Percentiles rank a stretch among this genome's conserved stretches.
phyloP scores from a whole-genome alignment of 192 early-diverging fungal genomes.

The Linnemannia elongata region DNA sequence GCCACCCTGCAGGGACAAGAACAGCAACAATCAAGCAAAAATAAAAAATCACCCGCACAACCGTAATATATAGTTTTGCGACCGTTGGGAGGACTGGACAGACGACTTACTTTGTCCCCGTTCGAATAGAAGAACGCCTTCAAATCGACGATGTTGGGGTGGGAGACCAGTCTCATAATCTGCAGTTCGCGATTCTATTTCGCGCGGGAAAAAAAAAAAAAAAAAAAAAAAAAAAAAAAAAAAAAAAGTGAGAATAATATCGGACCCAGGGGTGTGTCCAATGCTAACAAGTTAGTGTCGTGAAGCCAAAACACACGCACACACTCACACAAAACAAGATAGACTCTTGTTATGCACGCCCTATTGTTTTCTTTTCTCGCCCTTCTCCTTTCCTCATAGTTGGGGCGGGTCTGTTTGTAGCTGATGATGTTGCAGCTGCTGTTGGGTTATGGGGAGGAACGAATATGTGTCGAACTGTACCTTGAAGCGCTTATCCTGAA shows the following conservation, averaged over 20 bases:
- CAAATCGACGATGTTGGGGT: constrained; percentile 94
- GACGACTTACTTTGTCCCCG: constrained; percentile 81
- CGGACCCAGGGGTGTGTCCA: not conserved
- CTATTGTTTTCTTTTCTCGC: not conserved
- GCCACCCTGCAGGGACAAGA: not conserved
- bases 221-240: constrained; percentile 17
- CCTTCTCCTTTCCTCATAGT: no score
- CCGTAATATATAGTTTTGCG: not conserved
- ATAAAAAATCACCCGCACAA: not conserved
- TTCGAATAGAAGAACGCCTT: constrained; percentile 95
- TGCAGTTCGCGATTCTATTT: constrained; percentile 91
- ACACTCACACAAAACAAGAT: not conserved
- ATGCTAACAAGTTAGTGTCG: not conserved
- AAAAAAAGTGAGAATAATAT: not conserved
- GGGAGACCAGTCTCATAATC: constrained; percentile 92
- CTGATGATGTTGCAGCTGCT: not conserved
- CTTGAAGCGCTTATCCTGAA: constrained; percentile 99
- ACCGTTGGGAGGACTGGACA: not conserved
- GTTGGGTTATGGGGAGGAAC: not conserved
- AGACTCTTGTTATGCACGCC: not conserved
- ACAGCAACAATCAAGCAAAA: not conserved
- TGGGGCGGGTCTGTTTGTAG: not conserved
- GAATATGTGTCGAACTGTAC: constrained; percentile 54
- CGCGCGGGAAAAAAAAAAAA: constrained; percentile 8
- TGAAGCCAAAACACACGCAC: constrained; percentile 6